A percentile compares a stretch with the other conserved stretches of the same genome.
phyloP scores from a whole-genome alignment of 148 eudicot species.

The Cornus suecica region DNA sequence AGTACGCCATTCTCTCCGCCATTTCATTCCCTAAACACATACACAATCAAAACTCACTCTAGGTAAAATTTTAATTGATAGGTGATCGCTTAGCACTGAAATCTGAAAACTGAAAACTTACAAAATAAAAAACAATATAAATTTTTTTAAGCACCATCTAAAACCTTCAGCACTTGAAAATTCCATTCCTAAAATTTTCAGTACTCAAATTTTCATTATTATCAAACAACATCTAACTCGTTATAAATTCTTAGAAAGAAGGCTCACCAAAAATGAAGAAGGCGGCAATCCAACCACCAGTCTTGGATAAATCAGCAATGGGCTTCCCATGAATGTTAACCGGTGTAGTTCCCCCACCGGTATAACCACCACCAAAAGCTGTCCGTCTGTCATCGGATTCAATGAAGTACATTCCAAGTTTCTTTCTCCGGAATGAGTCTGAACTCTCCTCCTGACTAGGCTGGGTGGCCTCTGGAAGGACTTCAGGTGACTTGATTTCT shows the following conservation, averaged over 20 bases:
- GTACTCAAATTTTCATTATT: too few species aligned
- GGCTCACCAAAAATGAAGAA: constrained; percentile 81
- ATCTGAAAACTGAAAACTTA: too few species aligned
- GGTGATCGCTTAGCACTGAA: too few species aligned
- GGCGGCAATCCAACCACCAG: constrained; percentile 91
- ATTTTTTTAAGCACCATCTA: too few species aligned
- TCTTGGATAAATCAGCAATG: constrained; percentile 55
- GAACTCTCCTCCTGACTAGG: constrained; percentile 8
- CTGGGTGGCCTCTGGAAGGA: constrained; percentile 3
- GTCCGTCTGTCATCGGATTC: constrained; percentile 73
- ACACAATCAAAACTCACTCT: background rate
- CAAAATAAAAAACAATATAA: background rate
- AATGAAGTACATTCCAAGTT: constrained; percentile 52
- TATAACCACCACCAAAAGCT: constrained; percentile 69
- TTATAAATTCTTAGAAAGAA: background rate
- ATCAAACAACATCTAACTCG: too few species aligned
- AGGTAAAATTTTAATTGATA: too few species aligned
- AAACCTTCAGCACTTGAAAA: too few species aligned
- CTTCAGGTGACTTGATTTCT: constrained; percentile 60
- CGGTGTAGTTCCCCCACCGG: constrained; percentile 58
- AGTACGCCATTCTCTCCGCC: constrained; percentile 96
- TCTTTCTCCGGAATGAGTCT: constrained; percentile 38
- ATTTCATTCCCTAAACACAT: constrained; percentile 69
- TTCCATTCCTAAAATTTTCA: too few species aligned
- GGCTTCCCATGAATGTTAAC: constrained; percentile 71